phyloP scores from a whole-genome alignment of 305 asterid species.

The Galium porrigens region DNA sequence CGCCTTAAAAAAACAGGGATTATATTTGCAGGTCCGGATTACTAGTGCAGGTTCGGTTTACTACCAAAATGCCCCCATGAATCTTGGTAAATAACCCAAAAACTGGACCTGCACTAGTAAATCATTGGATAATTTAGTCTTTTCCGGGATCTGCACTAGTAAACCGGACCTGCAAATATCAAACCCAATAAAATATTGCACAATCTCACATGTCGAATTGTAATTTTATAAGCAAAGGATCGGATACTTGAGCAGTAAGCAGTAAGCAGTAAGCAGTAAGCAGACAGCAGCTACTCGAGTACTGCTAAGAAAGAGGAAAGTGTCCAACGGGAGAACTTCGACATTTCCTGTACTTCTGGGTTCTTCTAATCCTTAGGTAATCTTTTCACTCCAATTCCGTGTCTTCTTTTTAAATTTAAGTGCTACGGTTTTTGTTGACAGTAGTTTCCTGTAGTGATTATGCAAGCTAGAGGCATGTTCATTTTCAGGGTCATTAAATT shows the following conservation, averaged over 20 bases:
- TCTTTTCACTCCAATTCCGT: neutral
- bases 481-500: neutral
- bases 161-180: no score
- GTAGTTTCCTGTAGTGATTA: neutral
- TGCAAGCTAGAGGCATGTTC: neutral
- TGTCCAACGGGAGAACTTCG: neutral
- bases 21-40: no score
- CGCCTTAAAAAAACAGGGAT: no score
- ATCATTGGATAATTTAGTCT: no score
- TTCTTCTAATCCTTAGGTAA: slow-evolving; percentile 3
- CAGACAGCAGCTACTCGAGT: neutral
- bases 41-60: no score
- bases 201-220: no score
- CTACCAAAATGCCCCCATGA: no score
- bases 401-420: neutral
- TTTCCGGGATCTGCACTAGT: no score
- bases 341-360: neutral
- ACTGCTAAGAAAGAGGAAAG: neutral
- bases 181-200: no score
- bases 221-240: neutral
- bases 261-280: neutral
- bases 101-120: no score
- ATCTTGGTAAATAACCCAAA: no score
- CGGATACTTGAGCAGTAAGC: neutral
- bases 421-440: neutral